A percentile compares a stretch with the other conserved stretches of the same genome.
Evolutionary conservation across 2,329 filamentous ascomycete genomes (phyloP).

Genomic region (Knufia fluminis): DNA sequence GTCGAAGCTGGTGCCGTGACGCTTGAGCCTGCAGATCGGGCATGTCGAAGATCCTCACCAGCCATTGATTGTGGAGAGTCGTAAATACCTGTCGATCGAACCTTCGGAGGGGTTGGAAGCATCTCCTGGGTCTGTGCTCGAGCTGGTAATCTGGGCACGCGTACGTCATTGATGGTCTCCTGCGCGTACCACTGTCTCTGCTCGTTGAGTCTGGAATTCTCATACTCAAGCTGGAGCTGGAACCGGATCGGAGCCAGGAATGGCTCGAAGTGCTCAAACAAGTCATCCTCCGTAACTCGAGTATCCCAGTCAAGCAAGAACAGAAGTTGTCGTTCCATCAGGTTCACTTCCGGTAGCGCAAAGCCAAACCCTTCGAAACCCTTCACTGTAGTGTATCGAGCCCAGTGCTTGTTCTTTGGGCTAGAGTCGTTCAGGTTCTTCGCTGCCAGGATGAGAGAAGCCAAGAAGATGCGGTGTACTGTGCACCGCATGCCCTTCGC

Average conservation of each 20-base stretch:
- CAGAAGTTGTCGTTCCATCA: slow-evolving; percentile 98
- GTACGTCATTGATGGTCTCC: slow-evolving; percentile 18
- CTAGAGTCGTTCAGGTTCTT: slow-evolving; percentile 99
- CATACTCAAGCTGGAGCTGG: slow-evolving; percentile 45
- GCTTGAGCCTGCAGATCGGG: slow-evolving; percentile 26
- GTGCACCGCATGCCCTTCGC: slow-evolving; percentile 96
- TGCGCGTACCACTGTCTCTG: slow-evolving; percentile 28
- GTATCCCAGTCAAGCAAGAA: slow-evolving; percentile 93
- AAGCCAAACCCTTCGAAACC: slow-evolving; percentile 75
- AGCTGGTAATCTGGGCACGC: slow-evolving; percentile 13
- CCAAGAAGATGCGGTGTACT: slow-evolving; percentile 90
- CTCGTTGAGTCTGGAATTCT: slow-evolving; percentile 36
- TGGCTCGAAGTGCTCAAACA: slow-evolving; percentile 75
- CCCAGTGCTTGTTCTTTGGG: slow-evolving; percentile 99
- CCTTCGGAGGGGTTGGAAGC: slow-evolving; percentile 14
- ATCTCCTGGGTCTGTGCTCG: slow-evolving; percentile 12
- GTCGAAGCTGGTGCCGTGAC: slow-evolving; percentile 17
- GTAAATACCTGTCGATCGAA: slow-evolving; percentile 23
- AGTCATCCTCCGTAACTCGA: slow-evolving; percentile 71
- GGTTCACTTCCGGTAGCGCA: slow-evolving; percentile 88
- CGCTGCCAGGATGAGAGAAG: slow-evolving; percentile 55
- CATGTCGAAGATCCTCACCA: slow-evolving; percentile 25
- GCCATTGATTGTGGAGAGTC: slow-evolving; percentile 25
- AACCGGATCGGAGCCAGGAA: slow-evolving; percentile 79
- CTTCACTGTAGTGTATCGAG: slow-evolving; percentile 73